Base-by-base conservation (phyloP, 192 early-diverging fungal genomes). In the Coemansia biformis region DNA sequence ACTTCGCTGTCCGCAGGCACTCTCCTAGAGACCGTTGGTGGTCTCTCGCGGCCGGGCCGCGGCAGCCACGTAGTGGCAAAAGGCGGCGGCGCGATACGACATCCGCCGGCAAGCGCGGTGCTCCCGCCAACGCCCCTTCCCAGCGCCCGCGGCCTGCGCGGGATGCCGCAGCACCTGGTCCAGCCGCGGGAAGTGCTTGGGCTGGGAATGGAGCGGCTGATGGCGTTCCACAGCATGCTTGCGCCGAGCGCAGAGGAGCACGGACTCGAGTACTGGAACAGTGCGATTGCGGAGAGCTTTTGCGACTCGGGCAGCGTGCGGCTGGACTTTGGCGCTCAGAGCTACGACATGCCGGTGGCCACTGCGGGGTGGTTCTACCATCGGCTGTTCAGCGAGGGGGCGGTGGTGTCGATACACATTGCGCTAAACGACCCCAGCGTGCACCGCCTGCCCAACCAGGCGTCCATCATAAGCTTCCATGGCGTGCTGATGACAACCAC, bases 311-410 rank as follows among this genome's bases (percentile, higher is more conserved):
- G 61, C 18, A 51, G 14, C n/a, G 42, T 73, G 33, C 53, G 50
- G 16, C 16, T 73, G 23, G 69, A 61, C 24, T 30, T 66, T 11
- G 63, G 63, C 18, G 36, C 33, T 9, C 69, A 65, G 38, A 54
- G 36, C 36, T 66, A 65, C 23, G 69, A 73, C 36, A 41, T 73
- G 46, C 63, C 63, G 0, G 58, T 34, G 1, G 53, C 48, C 29
- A 57, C 69, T 8, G 63, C 60, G 11, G 63, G 54, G 1, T 49
- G 69, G 11, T 66, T 73, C 46, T 73, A 73, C 51, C 42, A 61
- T 46, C 39, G 49, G n/a, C 36, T 73, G 48, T 73, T 73, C 39
- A 34, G 24, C 46, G 62, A 65, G 22, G 69, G 61, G 35, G 37
- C 37, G 2, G 57, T 47, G 17, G 40, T 33, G 14, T 50, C 62